phyloP scores from a whole-genome alignment of 768 basidiomycete species.

The Cyathus striatus region DNA sequence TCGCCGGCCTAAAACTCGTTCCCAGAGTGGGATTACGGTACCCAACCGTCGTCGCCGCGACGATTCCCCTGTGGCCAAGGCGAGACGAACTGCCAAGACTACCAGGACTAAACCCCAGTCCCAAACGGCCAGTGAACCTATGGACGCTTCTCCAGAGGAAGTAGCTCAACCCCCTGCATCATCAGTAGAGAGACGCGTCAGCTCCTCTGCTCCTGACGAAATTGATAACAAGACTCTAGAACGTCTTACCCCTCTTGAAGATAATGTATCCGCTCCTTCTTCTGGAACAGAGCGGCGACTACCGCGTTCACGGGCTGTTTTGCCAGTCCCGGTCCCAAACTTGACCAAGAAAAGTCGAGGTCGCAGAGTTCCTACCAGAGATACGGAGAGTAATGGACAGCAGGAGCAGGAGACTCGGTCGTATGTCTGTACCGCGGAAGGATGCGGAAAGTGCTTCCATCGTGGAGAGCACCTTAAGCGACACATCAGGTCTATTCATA shows the following conservation, averaged over 20 bases:
- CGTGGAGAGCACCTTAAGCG: conserved; percentile 62
- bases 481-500: conserved; percentile 58
- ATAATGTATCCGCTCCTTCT: neutral
- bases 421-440: conserved; percentile 53
- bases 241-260: neutral
- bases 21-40: neutral
- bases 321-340: neutral
- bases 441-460: conserved; percentile 56
- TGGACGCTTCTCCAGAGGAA: neutral
- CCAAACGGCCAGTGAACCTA: neutral
- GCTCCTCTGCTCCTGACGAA: neutral
- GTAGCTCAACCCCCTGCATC: neutral
- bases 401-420: conserved; percentile 1
- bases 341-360: neutral
- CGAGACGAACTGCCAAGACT: neutral
- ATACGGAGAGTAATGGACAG: neutral
- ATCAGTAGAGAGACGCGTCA: neutral
- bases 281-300: neutral
- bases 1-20: neutral
- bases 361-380: neutral
- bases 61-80: neutral
- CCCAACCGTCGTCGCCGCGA: neutral
- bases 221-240: neutral
- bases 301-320: neutral
- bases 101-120: neutral